Conservation (phyloP, 257 asterid species). For the Verbascum thapsus region DNA sequence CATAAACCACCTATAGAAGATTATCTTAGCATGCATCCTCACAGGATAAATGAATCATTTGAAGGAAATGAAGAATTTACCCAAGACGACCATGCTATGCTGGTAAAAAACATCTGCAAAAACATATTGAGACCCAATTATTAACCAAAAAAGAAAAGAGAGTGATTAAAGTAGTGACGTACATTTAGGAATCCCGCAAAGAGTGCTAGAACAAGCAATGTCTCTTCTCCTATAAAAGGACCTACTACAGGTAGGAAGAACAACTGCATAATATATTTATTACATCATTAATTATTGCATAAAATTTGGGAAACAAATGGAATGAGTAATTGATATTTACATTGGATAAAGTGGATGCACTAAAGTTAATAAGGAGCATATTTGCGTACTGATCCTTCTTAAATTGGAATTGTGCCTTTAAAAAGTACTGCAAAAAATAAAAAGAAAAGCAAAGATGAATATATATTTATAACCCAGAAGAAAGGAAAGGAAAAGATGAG, state of each 20-base stretch:
- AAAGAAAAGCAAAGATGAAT: too few species aligned
- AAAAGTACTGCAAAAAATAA: constrained; percentile 42
- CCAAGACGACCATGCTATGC: constrained; percentile 69
- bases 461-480: too few species aligned
- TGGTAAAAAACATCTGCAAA: constrained; percentile 56
- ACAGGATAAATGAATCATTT: too few species aligned
- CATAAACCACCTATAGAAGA: constrained; percentile 59
- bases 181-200: constrained; percentile 44
- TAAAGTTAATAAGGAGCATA: constrained; percentile 33
- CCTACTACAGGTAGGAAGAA: constrained; percentile 55
- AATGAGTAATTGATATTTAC: constrained; percentile 11
- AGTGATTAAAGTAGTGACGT: too few species aligned
- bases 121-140: not conserved
- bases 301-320: not conserved
- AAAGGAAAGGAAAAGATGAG: not conserved
- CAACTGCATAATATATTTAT: constrained; percentile 47
- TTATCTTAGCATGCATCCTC: too few species aligned
- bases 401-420: constrained; percentile 56
- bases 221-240: constrained; percentile 56
- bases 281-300: too few species aligned
- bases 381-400: constrained; percentile 49
- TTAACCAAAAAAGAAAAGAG: too few species aligned
- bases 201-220: constrained; percentile 51
- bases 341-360: constrained; percentile 42
- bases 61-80: constrained; percentile 28